phyloP scores from a whole-genome alignment of 768 basidiomycete species.

The Pleurotus platypus region DNA sequence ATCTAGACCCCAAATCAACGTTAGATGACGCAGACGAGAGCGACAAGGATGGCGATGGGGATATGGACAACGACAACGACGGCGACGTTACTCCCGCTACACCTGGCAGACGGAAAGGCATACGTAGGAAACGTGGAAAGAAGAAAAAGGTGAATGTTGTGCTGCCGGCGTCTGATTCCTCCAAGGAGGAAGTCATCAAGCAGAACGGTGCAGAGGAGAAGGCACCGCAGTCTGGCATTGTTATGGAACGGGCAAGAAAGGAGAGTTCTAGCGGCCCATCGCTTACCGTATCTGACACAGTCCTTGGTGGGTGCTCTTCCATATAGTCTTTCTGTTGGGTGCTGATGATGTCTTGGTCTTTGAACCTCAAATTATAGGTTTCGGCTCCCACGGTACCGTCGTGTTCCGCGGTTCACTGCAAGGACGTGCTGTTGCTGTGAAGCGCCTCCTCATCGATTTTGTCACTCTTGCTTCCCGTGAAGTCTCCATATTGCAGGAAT shows the following conservation, averaged over 20 bases:
- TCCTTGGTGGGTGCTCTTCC: conserved; percentile 56
- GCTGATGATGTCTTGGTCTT: conserved; percentile 7
- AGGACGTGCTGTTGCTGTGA: conserved; percentile 96
- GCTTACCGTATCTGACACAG: conserved; percentile 66
- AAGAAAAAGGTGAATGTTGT: conserved; percentile 43
- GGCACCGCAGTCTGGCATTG: conserved; percentile 9
- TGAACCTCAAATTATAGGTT: conserved; percentile 48
- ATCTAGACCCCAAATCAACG: neutral
- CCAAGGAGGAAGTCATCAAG: conserved; percentile 37
- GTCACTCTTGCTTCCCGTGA: conserved; percentile 93
- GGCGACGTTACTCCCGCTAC: conserved; percentile 34
- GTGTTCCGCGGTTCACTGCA: conserved; percentile 95
- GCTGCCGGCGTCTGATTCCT: conserved; percentile 26
- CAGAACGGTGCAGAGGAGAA: conserved; percentile 26
- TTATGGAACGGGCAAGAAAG: conserved; percentile 2
- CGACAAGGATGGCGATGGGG: conserved; percentile 44
- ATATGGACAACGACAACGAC: conserved; percentile 21
- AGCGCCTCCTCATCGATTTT: conserved; percentile 92
- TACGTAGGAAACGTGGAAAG: conserved; percentile 52
- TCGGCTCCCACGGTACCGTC: conserved; percentile 95
- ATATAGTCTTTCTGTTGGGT: neutral
- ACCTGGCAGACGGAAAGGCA: conserved; percentile 41
- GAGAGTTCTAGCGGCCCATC: conserved; percentile 35
- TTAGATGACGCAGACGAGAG: conserved; percentile 51
- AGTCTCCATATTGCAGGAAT: conserved; percentile 91